A percentile compares a stretch with the other conserved stretches of the same genome.
These are phyloP conservation scores for Debaryomyces sp. DNA, from an alignment of 1,139 yeast genomes.

Conservation along the genomic window DNA sequence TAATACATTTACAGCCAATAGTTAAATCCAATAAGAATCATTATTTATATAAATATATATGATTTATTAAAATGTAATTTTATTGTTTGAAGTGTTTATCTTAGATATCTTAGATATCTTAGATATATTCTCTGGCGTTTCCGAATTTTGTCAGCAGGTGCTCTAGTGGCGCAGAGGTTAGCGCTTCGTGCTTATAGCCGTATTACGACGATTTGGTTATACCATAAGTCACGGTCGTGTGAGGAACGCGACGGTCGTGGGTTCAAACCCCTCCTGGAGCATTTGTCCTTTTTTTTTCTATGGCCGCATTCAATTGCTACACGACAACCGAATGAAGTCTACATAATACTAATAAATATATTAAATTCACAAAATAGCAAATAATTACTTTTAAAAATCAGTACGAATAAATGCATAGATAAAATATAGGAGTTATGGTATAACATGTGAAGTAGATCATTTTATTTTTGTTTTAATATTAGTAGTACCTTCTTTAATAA, in stretches of 20 bases:
- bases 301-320: not conserved
- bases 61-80: not conserved
- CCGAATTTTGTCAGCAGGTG: conserved; percentile 19
- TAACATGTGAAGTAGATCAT: not conserved
- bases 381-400: not conserved
- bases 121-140: not conserved
- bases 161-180: conserved; percentile 60
- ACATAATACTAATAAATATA: not conserved
- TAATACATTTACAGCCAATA: not conserved
- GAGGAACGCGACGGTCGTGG: conserved; percentile 63
- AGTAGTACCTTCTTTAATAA: conserved; percentile 53
- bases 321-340: not conserved
- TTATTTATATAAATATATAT: not conserved
- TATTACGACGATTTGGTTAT: conserved; percentile 51
- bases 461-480: conserved; percentile 12
- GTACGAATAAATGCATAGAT: not conserved
- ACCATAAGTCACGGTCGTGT: conserved; percentile 58
- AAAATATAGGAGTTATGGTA: not conserved
- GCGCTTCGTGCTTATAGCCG: conserved; percentile 61
- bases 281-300: conserved; percentile 41
- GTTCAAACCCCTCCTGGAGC: conserved; percentile 61
- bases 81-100: no score
- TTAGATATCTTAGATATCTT: not conserved
- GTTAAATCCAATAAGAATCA: not conserved
- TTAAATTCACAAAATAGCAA: not conserved